Conservation (phyloP, 2,329 filamentous ascomycete genomes). For the Apiospora pterosperma region DNA sequence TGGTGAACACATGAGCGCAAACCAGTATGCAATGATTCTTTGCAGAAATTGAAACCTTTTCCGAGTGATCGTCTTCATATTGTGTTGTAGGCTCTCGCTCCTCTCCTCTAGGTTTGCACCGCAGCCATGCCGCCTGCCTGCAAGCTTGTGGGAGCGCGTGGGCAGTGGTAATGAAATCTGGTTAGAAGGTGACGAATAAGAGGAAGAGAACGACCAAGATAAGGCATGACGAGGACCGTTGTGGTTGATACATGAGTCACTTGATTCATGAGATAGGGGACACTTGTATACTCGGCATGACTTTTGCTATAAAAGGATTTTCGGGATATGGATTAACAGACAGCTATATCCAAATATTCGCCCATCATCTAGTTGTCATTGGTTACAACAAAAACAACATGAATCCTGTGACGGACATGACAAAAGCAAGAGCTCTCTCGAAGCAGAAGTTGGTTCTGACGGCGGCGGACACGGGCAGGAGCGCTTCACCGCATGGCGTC, state of each 20-base stretch:
- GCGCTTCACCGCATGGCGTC: background rate
- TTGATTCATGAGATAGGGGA: background rate
- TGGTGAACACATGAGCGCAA: background rate
- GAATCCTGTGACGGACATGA: background rate
- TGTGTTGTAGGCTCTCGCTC: background rate
- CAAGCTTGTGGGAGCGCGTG: slow-evolving; percentile 55
- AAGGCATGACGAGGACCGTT: too few relatives aligned
- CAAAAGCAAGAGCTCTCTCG: background rate
- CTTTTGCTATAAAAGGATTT: background rate
- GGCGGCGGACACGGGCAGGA: background rate
- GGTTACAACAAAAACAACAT: background rate
- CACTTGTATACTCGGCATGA: background rate
- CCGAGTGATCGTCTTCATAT: background rate
- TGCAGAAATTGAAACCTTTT: background rate
- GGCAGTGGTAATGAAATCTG: slow-evolving; percentile 64
- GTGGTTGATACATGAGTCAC: background rate
- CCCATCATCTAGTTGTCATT: too few relatives aligned
- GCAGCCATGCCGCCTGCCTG: too few relatives aligned
- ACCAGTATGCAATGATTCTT: background rate
- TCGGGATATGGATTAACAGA: too few relatives aligned
- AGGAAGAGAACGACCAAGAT: too few relatives aligned
- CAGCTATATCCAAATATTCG: too few relatives aligned
- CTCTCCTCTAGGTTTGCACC: too few relatives aligned
- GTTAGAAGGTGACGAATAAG: slow-evolving; percentile 58
- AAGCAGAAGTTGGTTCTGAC: background rate